A percentile compares a stretch with the other conserved stretches of the same genome.
Evolutionary conservation across 345 rosid genomes (phyloP).

Genomic region (Eucalyptus melliodora): DNA sequence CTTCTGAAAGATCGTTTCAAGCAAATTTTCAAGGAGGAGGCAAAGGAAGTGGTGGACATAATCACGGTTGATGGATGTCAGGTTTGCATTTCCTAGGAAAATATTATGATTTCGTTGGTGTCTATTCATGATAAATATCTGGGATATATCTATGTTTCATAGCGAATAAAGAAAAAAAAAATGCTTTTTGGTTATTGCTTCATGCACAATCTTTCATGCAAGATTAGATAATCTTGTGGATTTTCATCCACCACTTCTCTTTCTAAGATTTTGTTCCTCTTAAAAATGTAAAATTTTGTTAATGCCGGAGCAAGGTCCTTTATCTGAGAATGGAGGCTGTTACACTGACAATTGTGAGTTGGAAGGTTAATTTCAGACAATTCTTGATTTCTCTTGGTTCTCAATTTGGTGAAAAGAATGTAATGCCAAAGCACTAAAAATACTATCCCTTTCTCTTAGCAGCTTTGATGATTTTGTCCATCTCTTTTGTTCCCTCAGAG

Average conservation of each 20-base stretch:
- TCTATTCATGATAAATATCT: background rate
- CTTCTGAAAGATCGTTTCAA: conserved; percentile 64
- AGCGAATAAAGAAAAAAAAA: background rate
- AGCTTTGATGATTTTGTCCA: background rate
- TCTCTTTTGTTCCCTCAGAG: background rate
- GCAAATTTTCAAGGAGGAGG: conserved; percentile 71
- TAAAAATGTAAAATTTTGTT: background rate
- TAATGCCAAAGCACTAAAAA: background rate
- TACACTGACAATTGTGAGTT: background rate
- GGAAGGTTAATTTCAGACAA: background rate
- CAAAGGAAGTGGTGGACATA: conserved; percentile 64
- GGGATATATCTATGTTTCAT: background rate
- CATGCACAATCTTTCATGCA: background rate
- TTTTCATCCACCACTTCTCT: background rate
- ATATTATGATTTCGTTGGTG: background rate
- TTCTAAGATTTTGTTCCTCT: background rate
- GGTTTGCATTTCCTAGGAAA: conserved; percentile 22
- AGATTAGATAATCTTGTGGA: background rate
- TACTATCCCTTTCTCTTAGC: background rate
- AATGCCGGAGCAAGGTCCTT: background rate
- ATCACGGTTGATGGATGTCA: conserved; percentile 96
- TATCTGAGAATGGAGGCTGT: background rate
- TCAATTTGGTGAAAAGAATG: background rate
- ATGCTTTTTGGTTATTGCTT: background rate
- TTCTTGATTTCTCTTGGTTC: background rate